phyloP scores from a whole-genome alignment of 331 rosid species.

The Dryas integrifolia region DNA sequence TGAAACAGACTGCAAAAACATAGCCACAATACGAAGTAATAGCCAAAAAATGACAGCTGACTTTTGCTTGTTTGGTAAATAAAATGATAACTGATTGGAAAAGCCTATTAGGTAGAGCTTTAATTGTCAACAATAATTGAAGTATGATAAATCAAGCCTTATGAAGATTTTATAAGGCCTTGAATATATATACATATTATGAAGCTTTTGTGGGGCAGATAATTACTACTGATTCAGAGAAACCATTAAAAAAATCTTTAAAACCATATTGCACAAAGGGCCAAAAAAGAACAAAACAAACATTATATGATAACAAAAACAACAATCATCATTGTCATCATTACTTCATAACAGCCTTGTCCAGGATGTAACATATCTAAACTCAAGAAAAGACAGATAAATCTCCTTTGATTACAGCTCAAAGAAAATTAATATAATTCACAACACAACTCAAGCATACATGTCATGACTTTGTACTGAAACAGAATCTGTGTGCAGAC shows the following conservation, averaged over 20 bases:
- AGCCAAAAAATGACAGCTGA: constrained; percentile 7
- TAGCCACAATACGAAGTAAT: constrained; percentile 10
- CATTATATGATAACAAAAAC: background rate
- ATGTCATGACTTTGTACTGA: background rate
- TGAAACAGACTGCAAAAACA: constrained; percentile 19
- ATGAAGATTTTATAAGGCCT: background rate
- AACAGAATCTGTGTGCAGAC: background rate
- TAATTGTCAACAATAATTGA: background rate
- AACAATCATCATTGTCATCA: background rate
- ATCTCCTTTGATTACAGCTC: constrained; percentile 5
- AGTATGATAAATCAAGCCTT: background rate
- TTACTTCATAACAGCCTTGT: background rate
- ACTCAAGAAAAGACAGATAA: background rate
- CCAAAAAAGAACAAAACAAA: background rate
- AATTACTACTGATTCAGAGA: background rate
- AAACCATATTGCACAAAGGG: background rate
- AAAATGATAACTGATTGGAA: background rate
- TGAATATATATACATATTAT: background rate
- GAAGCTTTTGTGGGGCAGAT: no score
- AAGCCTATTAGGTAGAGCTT: background rate
- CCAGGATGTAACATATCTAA: background rate
- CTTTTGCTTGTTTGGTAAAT: no score
- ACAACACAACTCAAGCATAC: background rate
- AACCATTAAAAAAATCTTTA: background rate
- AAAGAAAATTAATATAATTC: background rate